A percentile compares a stretch with the other conserved stretches of the same genome.
Evolutionary conservation across 129 eudicot genomes (phyloP).

Genomic region (Ambrosia trifida): DNA sequence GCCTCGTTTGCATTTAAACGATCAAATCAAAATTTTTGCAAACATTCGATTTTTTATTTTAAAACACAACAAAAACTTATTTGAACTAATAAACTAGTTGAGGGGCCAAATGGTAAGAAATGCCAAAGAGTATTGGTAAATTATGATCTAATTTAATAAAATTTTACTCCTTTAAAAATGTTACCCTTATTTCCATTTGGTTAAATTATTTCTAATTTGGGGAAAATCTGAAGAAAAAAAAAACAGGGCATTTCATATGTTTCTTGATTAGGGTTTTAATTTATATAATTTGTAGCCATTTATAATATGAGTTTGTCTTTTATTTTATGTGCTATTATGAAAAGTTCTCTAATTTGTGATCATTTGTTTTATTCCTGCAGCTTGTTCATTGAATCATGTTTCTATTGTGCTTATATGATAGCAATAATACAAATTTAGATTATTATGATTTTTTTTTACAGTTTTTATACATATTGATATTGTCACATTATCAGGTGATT

Average conservation of each 20-base stretch:
- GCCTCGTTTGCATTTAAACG: no score
- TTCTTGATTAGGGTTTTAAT: conserved; percentile 18
- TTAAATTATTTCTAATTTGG: not conserved
- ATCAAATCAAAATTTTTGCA: no score
- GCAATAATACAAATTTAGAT: not conserved
- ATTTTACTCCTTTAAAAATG: no score
- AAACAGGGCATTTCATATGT: not conserved
- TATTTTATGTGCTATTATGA: not conserved
- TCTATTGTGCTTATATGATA: not conserved
- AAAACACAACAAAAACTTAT: no score
- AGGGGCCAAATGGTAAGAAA: conserved; percentile 15
- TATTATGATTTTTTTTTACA: not conserved
- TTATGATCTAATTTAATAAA: no score
- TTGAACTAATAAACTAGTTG: not conserved
- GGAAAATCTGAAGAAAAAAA: not conserved
- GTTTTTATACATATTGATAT: not conserved
- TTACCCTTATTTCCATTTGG: not conserved
- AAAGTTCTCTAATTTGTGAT: conserved; percentile 3
- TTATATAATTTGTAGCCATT: not conserved
- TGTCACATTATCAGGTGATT: not conserved
- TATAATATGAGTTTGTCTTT: not conserved
- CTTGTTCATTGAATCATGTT: not conserved
- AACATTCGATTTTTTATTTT: no score
- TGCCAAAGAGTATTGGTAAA: not conserved
- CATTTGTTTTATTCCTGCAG: conserved; percentile 13